These are phyloP conservation scores for Ogataea saltuana DNA, from an alignment of 805 yeast genomes.

Conservation along the genomic window DNA sequence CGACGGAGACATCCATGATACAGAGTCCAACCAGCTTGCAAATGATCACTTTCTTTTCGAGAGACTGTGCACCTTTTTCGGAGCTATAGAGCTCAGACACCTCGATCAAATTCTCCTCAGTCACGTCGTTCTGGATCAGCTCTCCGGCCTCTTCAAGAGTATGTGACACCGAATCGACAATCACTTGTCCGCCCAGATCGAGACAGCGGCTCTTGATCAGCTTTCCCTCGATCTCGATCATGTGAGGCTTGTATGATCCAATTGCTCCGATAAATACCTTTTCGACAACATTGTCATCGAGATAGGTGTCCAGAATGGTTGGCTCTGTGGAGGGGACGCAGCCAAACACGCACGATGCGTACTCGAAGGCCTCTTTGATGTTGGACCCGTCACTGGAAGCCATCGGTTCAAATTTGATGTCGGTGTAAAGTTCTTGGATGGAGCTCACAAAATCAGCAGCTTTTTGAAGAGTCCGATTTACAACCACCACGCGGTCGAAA, in stretches of 20 bases:
- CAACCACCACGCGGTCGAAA: slow-evolving; percentile 44
- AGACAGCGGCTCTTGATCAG: slow-evolving; percentile 40
- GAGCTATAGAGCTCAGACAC: slow-evolving; percentile 40
- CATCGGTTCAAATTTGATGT: slow-evolving; percentile 26
- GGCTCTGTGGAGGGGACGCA: slow-evolving; percentile 61
- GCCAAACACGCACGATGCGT: slow-evolving; percentile 53
- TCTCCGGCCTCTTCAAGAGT: slow-evolving; percentile 66
- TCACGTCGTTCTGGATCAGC: slow-evolving; percentile 47
- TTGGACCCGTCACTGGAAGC: slow-evolving; percentile 21
- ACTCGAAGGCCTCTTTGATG: slow-evolving; percentile 32
- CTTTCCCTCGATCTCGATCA: slow-evolving; percentile 58
- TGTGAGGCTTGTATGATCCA: slow-evolving; percentile 68
- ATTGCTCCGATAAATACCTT: slow-evolving; percentile 54
- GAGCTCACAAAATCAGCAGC: slow-evolving; percentile 36
- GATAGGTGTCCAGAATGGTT: slow-evolving; percentile 36
- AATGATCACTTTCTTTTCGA: slow-evolving; percentile 39
- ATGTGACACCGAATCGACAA: slow-evolving; percentile 63
- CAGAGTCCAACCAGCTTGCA: slow-evolving; percentile 63
- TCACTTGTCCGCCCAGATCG: slow-evolving; percentile 40
- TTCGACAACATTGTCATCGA: slow-evolving; percentile 27
- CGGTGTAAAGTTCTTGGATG: slow-evolving; percentile 35
- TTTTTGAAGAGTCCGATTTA: slow-evolving; percentile 45
- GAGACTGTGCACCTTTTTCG: slow-evolving; percentile 8
- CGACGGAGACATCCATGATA: slow-evolving; percentile 63
- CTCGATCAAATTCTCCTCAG: slow-evolving; percentile 44